These are phyloP conservation scores for Penicillium sp. DNA, from an alignment of 2,329 filamentous ascomycete genomes.

Conservation along the genomic window DNA sequence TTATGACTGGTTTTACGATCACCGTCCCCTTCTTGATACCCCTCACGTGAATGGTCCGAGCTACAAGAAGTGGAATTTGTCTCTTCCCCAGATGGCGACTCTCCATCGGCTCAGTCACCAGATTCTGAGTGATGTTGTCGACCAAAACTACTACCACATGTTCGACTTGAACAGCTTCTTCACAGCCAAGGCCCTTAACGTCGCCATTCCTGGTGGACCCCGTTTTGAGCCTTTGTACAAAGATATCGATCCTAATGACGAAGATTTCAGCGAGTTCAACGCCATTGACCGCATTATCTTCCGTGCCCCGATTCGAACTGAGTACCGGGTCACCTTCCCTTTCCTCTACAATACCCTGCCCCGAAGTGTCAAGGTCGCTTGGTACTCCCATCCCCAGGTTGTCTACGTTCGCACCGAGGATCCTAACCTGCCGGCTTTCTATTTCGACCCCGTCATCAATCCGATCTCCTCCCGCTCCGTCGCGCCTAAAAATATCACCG, in stretches of 20 bases:
- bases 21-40: conserved; percentile 84
- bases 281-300: conserved; percentile 99
- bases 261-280: conserved; percentile 99
- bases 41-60: conserved; percentile 93
- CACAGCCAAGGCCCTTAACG: conserved; percentile 94
- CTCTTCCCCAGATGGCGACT: conserved; percentile 91
- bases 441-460: conserved; percentile 97
- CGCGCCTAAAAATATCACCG: conserved; percentile 85
- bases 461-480: conserved; percentile 94
- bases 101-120: conserved; percentile 89
- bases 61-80: conserved; percentile 94
- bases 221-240: conserved; percentile 97
- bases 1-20: conserved; percentile 97
- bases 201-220: conserved; percentile 94
- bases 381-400: conserved; percentile 90
- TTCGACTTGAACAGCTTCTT: conserved; percentile 94
- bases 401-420: conserved; percentile 89
- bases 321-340: conserved; percentile 91
- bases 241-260: conserved; percentile 96
- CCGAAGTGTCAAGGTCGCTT: conserved; percentile 85
- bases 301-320: conserved; percentile 87
- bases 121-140: conserved; percentile 84
- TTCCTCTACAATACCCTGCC: conserved; percentile 96
- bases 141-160: conserved; percentile 97
- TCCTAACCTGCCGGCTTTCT: conserved; percentile 86